These are phyloP conservation scores for Cladophialophora immunda DNA, from an alignment of 2,329 filamentous ascomycete species.

Conservation along the genomic window DNA sequence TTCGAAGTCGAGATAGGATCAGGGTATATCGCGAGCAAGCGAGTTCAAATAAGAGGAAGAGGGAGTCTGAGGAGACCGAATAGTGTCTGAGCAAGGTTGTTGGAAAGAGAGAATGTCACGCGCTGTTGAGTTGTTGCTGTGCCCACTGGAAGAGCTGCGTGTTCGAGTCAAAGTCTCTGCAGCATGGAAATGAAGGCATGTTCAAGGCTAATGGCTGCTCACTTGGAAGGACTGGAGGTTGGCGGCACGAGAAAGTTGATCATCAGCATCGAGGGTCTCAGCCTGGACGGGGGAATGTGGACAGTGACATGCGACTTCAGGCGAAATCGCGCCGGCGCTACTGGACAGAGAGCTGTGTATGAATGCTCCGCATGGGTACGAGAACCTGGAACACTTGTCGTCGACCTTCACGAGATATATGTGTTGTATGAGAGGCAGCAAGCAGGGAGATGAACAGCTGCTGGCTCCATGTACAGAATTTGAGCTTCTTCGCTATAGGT, in stretches of 20 bases:
- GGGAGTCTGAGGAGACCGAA: not conserved
- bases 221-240: not conserved
- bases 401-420: not conserved
- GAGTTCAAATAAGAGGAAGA: not conserved
- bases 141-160: no score
- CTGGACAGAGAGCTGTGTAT: not conserved
- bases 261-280: not conserved
- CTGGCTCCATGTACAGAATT: not conserved
- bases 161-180: not conserved
- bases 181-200: not conserved
- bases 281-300: not conserved
- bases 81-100: not conserved
- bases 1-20: slow-evolving; percentile 10
- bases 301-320: not conserved
- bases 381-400: not conserved
- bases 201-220: not conserved
- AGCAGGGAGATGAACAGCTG: not conserved
- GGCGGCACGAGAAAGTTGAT: not conserved
- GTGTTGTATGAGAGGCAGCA: not conserved
- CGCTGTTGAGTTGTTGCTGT: not conserved
- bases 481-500: not conserved
- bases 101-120: not conserved
- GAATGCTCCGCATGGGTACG: not conserved
- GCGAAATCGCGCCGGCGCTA: not conserved
- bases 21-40: slow-evolving; percentile 1